Evolutionary conservation across 441 rosid species (phyloP), one percentile per base, ranked within the genome.

Genomic region (Pelargonium myrrhifolium): DNA sequence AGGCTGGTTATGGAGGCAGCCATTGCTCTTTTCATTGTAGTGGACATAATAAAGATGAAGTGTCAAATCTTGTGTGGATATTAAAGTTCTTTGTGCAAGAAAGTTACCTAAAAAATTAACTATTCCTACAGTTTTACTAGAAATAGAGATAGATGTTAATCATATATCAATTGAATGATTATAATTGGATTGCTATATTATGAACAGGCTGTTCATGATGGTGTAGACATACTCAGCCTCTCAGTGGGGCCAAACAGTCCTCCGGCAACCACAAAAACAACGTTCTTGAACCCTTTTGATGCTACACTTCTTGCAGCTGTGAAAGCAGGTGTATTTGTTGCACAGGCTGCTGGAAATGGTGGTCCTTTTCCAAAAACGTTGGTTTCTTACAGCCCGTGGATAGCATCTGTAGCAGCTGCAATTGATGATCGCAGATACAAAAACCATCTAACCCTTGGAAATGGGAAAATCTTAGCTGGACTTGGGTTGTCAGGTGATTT

Each of bases 171-270:
- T 64, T 26, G 28, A 66, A 63, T 40, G 45, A 47, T 67, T 69
- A 42, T 68, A 40, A 72, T 37, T 20, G 70, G 51, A 72, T 22
- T 68, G 47, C 40, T 66, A 17, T 78, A 77, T 45, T 75, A 51
- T 74, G 75, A 74, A 80, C 90, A 94, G 98, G 99, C 98, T 75
- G 98, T 92, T 80, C 88, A 83, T 76, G 99, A 92, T 80, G 99
- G 99, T 31, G 94, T 94, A 62, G 99, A 94, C 84, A 92, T 94
- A 47, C 85, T 94, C 78, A 94, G 93, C 77, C 93, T 94, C 71
- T 94, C 99, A n/a, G 92, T 94, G 17, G 98, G 99, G 73, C 99
- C 99, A 67, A 94, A 89, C 75, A 86, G 99, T 76, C 98, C 99
- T 58, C 93, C 96, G 63, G 81, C 97, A 72, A 86, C 88, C 22